These are phyloP conservation scores for Hyaloperonospora brassicae DNA, from an alignment of 352 stramenopile genomes.

Conservation along the genomic window DNA sequence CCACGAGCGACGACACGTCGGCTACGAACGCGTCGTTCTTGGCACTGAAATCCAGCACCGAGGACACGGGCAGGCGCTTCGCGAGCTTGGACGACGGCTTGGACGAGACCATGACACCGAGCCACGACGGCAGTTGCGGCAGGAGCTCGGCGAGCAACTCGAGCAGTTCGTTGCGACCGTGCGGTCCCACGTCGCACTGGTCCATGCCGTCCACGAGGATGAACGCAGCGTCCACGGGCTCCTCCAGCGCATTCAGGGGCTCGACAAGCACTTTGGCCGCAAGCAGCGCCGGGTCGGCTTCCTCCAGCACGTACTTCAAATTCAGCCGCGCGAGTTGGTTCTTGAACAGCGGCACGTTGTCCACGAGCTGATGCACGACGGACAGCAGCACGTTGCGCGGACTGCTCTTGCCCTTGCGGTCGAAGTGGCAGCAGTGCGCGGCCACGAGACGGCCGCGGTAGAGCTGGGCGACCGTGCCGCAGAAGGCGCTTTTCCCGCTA, in stretches of 20 bases:
- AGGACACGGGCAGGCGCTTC: conserved; percentile 52
- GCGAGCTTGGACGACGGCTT: conserved; percentile 60
- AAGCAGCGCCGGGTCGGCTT: conserved; percentile 57
- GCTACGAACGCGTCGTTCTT: conserved; percentile 53
- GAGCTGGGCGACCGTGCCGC: conserved; percentile 41
- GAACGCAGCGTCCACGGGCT: conserved; percentile 51
- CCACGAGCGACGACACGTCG: conserved; percentile 44
- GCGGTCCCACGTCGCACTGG: conserved; percentile 35
- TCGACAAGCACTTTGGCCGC: conserved; percentile 71
- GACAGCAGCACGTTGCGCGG: conserved; percentile 71
- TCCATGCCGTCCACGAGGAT: conserved; percentile 71
- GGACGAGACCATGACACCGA: conserved; percentile 62
- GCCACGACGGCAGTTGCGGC: conserved; percentile 56
- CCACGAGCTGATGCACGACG: conserved; percentile 72
- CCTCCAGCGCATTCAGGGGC: conserved; percentile 55
- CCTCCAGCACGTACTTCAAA: conserved; percentile 72
- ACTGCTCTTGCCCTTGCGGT: conserved; percentile 61
- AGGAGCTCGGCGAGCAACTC: conserved; percentile 57
- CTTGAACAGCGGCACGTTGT: conserved; percentile 63
- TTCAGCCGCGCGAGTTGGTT: conserved; percentile 77
- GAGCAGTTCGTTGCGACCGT: conserved; percentile 55
- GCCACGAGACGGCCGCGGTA: conserved; percentile 50
- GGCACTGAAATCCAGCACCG: conserved; percentile 62
- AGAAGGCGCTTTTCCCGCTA: conserved; percentile 61
- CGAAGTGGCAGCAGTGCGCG: conserved; percentile 69